Conservation (phyloP, 208 protist species). For the Wallacemonas sp. region DNA sequence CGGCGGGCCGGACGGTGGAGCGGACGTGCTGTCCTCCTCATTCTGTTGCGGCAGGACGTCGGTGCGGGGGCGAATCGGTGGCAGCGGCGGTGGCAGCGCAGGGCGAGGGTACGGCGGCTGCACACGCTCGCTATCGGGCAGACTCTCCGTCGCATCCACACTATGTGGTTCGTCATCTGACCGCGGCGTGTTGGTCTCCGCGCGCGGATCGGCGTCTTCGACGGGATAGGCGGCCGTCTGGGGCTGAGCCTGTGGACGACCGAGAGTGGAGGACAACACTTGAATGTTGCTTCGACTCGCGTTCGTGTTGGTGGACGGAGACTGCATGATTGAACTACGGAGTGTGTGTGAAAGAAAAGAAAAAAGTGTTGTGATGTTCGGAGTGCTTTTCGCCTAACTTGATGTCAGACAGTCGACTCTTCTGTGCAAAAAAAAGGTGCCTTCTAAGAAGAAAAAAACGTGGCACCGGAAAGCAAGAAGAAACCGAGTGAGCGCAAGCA, state of each 20-base stretch:
- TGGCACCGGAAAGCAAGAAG: neutral
- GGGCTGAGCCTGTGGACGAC: conserved; percentile 9
- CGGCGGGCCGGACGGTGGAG: conserved; percentile 18
- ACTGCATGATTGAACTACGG: conserved; percentile 22
- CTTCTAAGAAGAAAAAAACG: neutral
- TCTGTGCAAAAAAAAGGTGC: neutral
- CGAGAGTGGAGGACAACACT: conserved; percentile 6
- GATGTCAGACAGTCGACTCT: neutral
- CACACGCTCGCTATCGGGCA: conserved; percentile 19
- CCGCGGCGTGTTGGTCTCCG: conserved; percentile 4
- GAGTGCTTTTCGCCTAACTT: neutral
- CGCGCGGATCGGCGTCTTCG: conserved; percentile 7
- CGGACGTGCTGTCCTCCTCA: neutral
- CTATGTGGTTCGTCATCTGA: conserved; percentile 8
- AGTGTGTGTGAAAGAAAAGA: neutral
- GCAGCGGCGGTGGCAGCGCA: conserved; percentile 34
- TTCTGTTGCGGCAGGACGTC: too few species aligned
- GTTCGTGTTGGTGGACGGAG: conserved; percentile 11
- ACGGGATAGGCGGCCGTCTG: conserved; percentile 14
- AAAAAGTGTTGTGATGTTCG: too few species aligned
- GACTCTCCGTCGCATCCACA: too few species aligned
- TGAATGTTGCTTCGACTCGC: conserved; percentile 10
- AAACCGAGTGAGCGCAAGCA: neutral
- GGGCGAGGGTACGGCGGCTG: conserved; percentile 28
- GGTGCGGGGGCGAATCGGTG: conserved; percentile 10